Conservation (phyloP, 148 eudicot genomes). For the Rhododendron griersonianum region DNA sequence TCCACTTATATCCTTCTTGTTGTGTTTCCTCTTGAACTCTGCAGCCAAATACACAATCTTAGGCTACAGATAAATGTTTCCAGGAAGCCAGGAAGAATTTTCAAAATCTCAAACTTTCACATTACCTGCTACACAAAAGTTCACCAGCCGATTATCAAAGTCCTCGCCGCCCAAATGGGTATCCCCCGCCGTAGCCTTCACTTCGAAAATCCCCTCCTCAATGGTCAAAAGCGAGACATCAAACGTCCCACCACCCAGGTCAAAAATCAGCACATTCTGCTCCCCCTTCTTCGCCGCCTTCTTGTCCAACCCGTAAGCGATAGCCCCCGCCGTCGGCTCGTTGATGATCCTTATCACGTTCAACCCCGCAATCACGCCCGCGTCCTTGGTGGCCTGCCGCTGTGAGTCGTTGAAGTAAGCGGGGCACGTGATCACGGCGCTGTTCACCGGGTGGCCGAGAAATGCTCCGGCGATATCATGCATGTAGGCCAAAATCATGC, state of each 20-base stretch:
- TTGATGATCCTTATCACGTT: constrained; percentile 32
- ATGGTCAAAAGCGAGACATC: constrained; percentile 33
- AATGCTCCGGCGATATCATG: constrained; percentile 17
- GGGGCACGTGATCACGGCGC: constrained; percentile 26
- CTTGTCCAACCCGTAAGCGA: constrained; percentile 39
- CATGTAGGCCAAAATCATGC: constrained; percentile 17
- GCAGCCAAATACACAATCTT: neutral
- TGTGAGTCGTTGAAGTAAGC: constrained; percentile 25
- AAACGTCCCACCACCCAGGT: constrained; percentile 35
- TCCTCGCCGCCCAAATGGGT: constrained; percentile 41
- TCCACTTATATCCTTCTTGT: constrained; percentile 34
- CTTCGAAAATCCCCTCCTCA: constrained; percentile 38
- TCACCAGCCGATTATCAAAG: constrained; percentile 34
- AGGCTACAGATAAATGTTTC: neutral
- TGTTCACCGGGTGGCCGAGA: constrained; percentile 12
- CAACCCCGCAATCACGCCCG: constrained; percentile 26
- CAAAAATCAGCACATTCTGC: constrained; percentile 28
- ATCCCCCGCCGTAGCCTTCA: constrained; percentile 35
- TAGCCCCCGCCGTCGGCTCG: constrained; percentile 35
- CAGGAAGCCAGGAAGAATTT: neutral
- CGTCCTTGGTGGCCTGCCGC: constrained; percentile 28
- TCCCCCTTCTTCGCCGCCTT: constrained; percentile 22
- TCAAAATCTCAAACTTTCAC: neutral
- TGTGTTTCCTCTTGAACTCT: constrained; percentile 35
- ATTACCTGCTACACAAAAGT: constrained; percentile 16